Percentiles rank a stretch among this genome's conserved stretches.
phyloP scores from a whole-genome alignment of 768 basidiomycete species.

The Serendipita sp. region DNA sequence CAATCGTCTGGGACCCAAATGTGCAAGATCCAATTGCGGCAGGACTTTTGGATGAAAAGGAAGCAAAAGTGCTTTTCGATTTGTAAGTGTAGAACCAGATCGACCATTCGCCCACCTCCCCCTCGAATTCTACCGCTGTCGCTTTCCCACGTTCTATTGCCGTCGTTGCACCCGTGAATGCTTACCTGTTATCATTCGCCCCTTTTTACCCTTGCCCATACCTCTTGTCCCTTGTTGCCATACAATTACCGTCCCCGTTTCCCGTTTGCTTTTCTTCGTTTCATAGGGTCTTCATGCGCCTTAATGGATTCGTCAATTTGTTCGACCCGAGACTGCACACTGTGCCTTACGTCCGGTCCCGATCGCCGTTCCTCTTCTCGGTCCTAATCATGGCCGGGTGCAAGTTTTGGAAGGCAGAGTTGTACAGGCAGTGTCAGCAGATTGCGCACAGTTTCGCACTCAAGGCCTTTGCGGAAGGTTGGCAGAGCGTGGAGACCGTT shows the following conservation, averaged over 20 bases:
- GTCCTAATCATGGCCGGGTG: constrained; percentile 69
- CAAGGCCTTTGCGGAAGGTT: constrained; percentile 61
- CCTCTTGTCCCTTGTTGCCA: constrained; percentile 16
- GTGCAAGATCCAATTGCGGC: constrained; percentile 54
- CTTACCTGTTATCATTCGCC: too few relatives aligned
- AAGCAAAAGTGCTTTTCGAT: constrained; percentile 61
- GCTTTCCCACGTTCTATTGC: neutral
- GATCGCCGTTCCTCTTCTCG: constrained; percentile 73
- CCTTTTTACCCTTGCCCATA: too few relatives aligned
- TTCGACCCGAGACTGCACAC: constrained; percentile 83
- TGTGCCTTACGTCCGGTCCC: constrained; percentile 57
- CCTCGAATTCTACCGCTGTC: neutral
- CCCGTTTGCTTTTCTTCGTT: too few relatives aligned
- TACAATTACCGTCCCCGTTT: constrained; percentile 7
- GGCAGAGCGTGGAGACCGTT: constrained; percentile 71
- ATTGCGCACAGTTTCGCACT: constrained; percentile 62
- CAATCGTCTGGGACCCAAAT: constrained; percentile 10
- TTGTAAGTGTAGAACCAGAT: constrained; percentile 9
- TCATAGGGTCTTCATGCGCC: constrained; percentile 46
- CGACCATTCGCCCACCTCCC: neutral
- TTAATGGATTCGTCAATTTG: constrained; percentile 80
- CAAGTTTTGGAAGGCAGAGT: constrained; percentile 63
- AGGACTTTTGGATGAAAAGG: constrained; percentile 52
- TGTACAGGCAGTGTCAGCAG: constrained; percentile 51
- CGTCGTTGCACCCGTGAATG: too few relatives aligned